Conservation (phyloP, 2,329 filamentous ascomycete genomes). For the Hymenoscyphus salicellus region DNA sequence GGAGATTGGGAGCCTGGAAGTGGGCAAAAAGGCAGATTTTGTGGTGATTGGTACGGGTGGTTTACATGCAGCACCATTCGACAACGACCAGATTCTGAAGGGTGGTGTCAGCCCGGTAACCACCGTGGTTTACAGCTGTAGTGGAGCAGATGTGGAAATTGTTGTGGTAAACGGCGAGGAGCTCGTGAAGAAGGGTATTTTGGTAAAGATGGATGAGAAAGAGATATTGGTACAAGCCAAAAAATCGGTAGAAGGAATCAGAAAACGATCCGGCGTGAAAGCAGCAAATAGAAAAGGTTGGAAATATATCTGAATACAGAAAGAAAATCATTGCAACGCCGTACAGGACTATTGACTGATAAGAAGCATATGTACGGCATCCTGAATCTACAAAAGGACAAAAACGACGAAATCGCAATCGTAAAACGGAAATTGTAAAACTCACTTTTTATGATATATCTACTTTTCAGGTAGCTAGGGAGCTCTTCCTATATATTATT, state of each 20-base stretch:
- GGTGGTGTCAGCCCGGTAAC: slow-evolving; percentile 41
- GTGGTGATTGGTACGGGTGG: slow-evolving; percentile 44
- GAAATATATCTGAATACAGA: slow-evolving; percentile 21
- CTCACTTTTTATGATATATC: too few relatives aligned
- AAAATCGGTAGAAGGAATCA: slow-evolving; percentile 23
- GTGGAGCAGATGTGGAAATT: slow-evolving; percentile 28
- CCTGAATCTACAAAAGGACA: too few relatives aligned
- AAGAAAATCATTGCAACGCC: too few relatives aligned
- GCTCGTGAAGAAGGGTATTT: slow-evolving; percentile 26
- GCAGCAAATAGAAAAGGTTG: slow-evolving; percentile 22
- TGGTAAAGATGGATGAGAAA: slow-evolving; percentile 29
- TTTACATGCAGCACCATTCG: slow-evolving; percentile 38
- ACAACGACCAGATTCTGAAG: slow-evolving; percentile 32
- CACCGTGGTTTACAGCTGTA: slow-evolving; percentile 32
- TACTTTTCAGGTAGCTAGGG: too few relatives aligned
- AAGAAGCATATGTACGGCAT: too few relatives aligned
- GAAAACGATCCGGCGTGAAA: slow-evolving; percentile 24
- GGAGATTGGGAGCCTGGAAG: slow-evolving; percentile 50
- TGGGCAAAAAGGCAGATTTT: slow-evolving; percentile 57
- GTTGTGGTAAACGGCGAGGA: slow-evolving; percentile 33
- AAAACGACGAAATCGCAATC: too few relatives aligned
- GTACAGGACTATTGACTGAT: too few relatives aligned
- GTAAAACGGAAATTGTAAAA: too few relatives aligned
- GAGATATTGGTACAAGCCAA: slow-evolving; percentile 23
- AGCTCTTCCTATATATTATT: too few relatives aligned